These are phyloP conservation scores for Epicoccum nigrum DNA, from an alignment of 2,329 filamentous ascomycete species.

Conservation along the genomic window DNA sequence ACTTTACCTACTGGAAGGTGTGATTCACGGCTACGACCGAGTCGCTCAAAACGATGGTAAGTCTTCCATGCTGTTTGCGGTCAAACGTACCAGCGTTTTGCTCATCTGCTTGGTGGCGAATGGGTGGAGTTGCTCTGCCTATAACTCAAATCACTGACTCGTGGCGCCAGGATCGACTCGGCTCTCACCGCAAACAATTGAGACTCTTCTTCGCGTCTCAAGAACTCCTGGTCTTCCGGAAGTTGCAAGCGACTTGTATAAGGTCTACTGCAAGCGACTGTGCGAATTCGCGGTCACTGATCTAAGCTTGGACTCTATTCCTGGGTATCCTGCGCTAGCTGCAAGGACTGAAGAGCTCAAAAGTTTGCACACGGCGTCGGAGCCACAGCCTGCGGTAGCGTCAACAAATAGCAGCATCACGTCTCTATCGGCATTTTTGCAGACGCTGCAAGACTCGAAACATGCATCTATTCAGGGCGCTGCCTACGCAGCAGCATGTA, in stretches of 20 bases:
- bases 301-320: constrained; percentile 8
- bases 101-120: neutral
- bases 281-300: constrained; percentile 23
- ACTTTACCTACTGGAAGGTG: constrained; percentile 52
- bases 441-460: constrained; percentile 31
- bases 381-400: neutral
- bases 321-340: constrained; percentile 27
- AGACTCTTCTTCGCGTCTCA: constrained; percentile 46
- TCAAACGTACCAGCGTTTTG: neutral
- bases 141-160: neutral
- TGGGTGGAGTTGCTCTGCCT: neutral
- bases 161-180: neutral
- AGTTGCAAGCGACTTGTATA: constrained; percentile 49
- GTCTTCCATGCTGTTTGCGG: neutral
- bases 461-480: constrained; percentile 41
- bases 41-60: neutral
- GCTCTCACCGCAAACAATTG: constrained; percentile 35
- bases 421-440: constrained; percentile 32
- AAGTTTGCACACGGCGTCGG: neutral
- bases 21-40: constrained; percentile 43
- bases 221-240: constrained; percentile 51
- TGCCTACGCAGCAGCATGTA: constrained; percentile 36
- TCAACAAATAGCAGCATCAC: neutral
- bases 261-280: constrained; percentile 36
- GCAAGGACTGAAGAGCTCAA: constrained; percentile 17